These are phyloP conservation scores for Trichosporon inkin DNA, from an alignment of 1,284 basidiomycete genomes.

Conservation along the genomic window DNA sequence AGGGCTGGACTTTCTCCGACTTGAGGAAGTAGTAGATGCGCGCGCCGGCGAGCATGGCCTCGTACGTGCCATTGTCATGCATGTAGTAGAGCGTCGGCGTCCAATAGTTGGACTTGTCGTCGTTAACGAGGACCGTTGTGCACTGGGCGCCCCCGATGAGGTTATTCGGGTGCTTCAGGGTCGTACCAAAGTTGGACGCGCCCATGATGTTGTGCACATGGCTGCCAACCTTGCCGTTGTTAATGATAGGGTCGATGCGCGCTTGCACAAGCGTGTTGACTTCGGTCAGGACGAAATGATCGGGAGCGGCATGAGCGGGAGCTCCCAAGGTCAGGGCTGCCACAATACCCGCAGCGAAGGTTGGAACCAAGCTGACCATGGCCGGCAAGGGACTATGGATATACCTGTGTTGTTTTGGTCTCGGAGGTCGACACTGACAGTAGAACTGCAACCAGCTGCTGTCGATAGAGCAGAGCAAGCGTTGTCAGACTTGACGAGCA, in stretches of 20 bases:
- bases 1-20: constrained; percentile 35
- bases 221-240: constrained; percentile 35
- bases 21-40: constrained; percentile 45
- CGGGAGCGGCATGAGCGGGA: background rate
- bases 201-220: constrained; percentile 50
- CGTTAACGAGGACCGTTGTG: constrained; percentile 15
- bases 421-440: too few relatives aligned
- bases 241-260: constrained; percentile 51
- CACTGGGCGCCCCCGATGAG: constrained; percentile 22
- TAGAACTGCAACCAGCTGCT: too few relatives aligned
- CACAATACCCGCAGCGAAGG: background rate
- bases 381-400: background rate
- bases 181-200: constrained; percentile 31
- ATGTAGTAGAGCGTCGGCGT: constrained; percentile 25
- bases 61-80: constrained; percentile 17
- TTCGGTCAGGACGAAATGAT: constrained; percentile 51
- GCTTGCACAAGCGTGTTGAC: constrained; percentile 42
- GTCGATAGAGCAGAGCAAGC: too few relatives aligned
- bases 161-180: background rate
- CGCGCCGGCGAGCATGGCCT: constrained; percentile 28
- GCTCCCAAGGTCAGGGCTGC: background rate
- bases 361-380: background rate
- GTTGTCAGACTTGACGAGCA: too few relatives aligned
- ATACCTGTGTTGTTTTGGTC: too few relatives aligned
- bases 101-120: constrained; percentile 48